Evolutionary conservation across 331 rosid genomes (phyloP).

Genomic region (Prunus yedoensis): DNA sequence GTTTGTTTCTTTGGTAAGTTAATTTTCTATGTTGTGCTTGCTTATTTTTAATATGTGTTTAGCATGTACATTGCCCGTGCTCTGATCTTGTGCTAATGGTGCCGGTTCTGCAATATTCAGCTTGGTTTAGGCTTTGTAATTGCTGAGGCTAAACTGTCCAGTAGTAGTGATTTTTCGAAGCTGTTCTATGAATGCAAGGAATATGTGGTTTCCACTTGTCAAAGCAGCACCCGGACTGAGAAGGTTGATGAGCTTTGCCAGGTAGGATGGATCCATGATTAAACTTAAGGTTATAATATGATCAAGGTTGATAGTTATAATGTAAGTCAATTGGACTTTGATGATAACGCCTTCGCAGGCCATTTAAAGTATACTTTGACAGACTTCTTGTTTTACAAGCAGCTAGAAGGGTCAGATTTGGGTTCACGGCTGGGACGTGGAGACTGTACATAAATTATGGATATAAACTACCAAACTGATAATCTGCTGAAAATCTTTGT

Average conservation of each 20-base stretch:
- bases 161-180: constrained; percentile 62
- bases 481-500: neutral
- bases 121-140: constrained; percentile 82
- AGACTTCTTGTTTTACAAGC: neutral
- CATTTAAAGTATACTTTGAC: neutral
- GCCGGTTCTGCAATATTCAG: constrained; percentile 48
- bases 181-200: constrained; percentile 90
- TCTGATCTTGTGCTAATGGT: constrained; percentile 36
- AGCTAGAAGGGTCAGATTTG: too few species aligned
- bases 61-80: neutral
- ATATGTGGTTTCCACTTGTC: constrained; percentile 58
- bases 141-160: constrained; percentile 65
- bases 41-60: neutral
- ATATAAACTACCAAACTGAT: neutral
- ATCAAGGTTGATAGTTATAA: constrained; percentile 6
- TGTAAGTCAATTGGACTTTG: neutral
- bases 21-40: constrained; percentile 6
- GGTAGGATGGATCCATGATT: constrained; percentile 44
- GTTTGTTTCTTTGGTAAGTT: constrained; percentile 86
- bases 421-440: too few species aligned
- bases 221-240: constrained; percentile 51
- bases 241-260: constrained; percentile 83
- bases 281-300: neutral
- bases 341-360: neutral
- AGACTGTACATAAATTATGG: neutral